Evolutionary conservation across 1,284 basidiomycete genomes (phyloP), one percentile per base, ranked within the genome.

Genomic region (Xerocomus nothofagi): DNA sequence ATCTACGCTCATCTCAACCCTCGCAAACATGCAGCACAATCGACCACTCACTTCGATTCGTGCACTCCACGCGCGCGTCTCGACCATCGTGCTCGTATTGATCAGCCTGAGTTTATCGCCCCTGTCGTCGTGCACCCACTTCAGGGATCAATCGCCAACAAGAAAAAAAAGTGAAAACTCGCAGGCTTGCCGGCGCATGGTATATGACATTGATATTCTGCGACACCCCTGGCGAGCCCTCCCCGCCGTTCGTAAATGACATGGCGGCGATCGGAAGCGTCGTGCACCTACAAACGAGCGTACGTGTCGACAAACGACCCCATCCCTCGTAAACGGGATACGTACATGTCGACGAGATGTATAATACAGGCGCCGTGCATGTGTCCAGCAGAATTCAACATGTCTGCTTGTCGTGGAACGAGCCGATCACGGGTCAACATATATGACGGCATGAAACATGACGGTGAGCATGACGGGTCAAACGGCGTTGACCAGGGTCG

Each of bases 321-420:
- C n/a, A 15, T 15, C 12, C 8, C 21, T 17, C 23, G 23, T 12
- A 9, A 15, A 15, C 8, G 3, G 12, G 11, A 39, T 17, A 53
- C 76, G 37, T 51, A 79, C 80, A 75, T 45, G 55, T 82, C 81
- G 32, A 82, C 69, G 1, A 83, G 62, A 55, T 72, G 75, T 4
- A 74, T 72, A 42, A 71, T 69, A 55, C 80, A 82, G 24, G 74
- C 80, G 15, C 81, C 79, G 39, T 82, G 80, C 32, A 81, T 58
- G 23, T 58, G 74, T 15, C 70, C 73, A 4, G 47, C 58, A 0
- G 69, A 61, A 49, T 82, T 80, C 17, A 78, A 43, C 77, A 82
- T 80, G 51, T 81, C 80, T 81, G 48, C 27, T 14, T 12, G 38
- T 43, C 39, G 27, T 14, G 43, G 8, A 46, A 27, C 17, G 23